A percentile compares a stretch with the other conserved stretches of the same genome.
phyloP scores from a whole-genome alignment of 192 early-diverging fungal species.

The Phlyctochytrium planicorne region DNA sequence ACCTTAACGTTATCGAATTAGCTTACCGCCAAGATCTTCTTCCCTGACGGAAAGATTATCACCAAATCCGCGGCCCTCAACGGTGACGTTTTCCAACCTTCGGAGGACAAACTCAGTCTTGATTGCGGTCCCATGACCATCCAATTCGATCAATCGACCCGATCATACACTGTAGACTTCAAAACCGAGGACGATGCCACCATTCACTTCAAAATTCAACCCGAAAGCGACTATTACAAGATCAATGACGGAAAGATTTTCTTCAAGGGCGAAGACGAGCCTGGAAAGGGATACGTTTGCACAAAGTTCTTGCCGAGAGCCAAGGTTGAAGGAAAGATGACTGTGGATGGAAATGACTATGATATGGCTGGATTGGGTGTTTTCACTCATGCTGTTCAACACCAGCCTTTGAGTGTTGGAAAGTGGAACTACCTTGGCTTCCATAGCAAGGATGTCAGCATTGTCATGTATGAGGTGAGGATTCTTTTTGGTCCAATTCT shows the following conservation, averaged over 20 bases:
- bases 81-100: constrained; percentile 68
- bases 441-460: constrained; percentile 60
- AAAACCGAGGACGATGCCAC: constrained; percentile 51
- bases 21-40: no score
- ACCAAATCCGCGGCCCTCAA: constrained; percentile 64
- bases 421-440: constrained; percentile 87
- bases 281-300: constrained; percentile 64
- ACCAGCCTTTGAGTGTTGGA: constrained; percentile 78
- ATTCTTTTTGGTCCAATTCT: no score
- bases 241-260: constrained; percentile 79
- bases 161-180: constrained; percentile 48
- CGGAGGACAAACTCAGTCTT: constrained; percentile 71
- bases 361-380: constrained; percentile 73
- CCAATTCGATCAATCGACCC: constrained; percentile 40
- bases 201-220: constrained; percentile 66
- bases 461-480: constrained; percentile 53
- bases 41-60: constrained; percentile 50
- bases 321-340: constrained; percentile 67
- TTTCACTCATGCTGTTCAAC: constrained; percentile 83
- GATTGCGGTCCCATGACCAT: constrained; percentile 74
- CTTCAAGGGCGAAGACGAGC: constrained; percentile 52
- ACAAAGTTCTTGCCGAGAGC: constrained; percentile 85
- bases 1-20: no score
- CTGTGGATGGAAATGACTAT: constrained; percentile 64
- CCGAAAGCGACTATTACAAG: constrained; percentile 72